Evolutionary conservation across 441 rosid species (phyloP).

Genomic region (Flueggea neowawraea): DNA sequence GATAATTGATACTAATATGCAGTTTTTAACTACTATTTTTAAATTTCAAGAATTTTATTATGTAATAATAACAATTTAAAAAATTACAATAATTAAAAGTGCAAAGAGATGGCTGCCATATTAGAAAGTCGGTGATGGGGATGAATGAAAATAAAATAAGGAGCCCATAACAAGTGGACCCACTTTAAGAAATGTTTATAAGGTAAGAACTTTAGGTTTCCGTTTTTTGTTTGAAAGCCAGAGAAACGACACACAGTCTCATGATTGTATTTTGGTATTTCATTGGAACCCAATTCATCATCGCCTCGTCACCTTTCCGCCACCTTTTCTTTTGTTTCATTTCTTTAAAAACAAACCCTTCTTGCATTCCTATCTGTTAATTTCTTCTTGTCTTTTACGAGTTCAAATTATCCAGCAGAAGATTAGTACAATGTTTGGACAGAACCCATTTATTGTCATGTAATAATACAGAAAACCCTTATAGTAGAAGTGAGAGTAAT

Average conservation of each 20-base stretch:
- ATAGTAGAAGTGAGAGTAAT: too few species aligned
- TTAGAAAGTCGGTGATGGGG: background rate
- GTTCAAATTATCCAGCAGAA: background rate
- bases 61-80: too few species aligned
- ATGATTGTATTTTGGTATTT: constrained; percentile 35
- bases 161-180: constrained; percentile 1
- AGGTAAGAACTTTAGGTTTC: constrained; percentile 6
- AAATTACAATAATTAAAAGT: too few species aligned
- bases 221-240: constrained; percentile 36
- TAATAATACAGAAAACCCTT: too few species aligned
- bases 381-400: too few species aligned
- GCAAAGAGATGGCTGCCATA: too few species aligned
- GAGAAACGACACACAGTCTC: constrained; percentile 42
- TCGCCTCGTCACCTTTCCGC: background rate
- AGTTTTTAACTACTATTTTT: too few species aligned
- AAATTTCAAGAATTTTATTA: too few species aligned
- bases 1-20: too few species aligned
- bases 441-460: background rate
- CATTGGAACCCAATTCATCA: constrained; percentile 2
- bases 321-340: constrained; percentile 1
- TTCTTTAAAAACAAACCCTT: background rate
- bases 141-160: background rate
- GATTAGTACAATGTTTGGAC: background rate
- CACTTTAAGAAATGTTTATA: background rate
- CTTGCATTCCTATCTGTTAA: too few species aligned